Conservation (phyloP, 306 rosid species). For the Castanopsis chinensis region DNA sequence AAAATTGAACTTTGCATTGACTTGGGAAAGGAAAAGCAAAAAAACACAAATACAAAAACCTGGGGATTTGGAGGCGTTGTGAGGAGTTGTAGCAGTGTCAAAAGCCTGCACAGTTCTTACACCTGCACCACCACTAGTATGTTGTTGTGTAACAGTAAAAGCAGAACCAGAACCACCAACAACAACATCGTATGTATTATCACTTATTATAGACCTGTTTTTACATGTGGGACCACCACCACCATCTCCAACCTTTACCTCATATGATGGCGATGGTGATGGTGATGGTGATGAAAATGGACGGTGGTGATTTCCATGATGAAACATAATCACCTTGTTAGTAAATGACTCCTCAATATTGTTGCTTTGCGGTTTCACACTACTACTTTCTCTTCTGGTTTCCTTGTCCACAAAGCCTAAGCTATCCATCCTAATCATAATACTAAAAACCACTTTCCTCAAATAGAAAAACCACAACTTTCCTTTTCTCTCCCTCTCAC, state of each 20-base stretch:
- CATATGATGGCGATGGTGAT: slow-evolving; percentile 3
- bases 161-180: slow-evolving; percentile 18
- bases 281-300: slow-evolving; percentile 29
- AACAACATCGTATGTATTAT: slow-evolving; percentile 28
- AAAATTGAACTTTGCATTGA: neutral
- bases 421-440: slow-evolving; percentile 15
- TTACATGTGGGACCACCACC: slow-evolving; percentile 57
- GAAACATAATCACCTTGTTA: slow-evolving; percentile 36
- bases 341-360: slow-evolving; percentile 24
- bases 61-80: slow-evolving; percentile 45
- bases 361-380: slow-evolving; percentile 27
- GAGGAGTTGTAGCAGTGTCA: slow-evolving; percentile 31
- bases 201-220: slow-evolving; percentile 27
- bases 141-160: neutral
- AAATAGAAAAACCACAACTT: slow-evolving; percentile 14
- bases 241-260: slow-evolving; percentile 27
- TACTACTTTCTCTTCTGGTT: neutral
- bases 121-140: slow-evolving; percentile 24
- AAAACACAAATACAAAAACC: slow-evolving; percentile 31
- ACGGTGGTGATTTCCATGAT: slow-evolving; percentile 54
- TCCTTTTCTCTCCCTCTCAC: too few relatives aligned
- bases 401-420: slow-evolving; percentile 43
- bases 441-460: slow-evolving; percentile 11
- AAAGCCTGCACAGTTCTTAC: slow-evolving; percentile 57
- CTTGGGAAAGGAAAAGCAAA: neutral